Evolutionary conservation across 116 monocot genomes (phyloP).

Genomic region (Zostera marina): DNA sequence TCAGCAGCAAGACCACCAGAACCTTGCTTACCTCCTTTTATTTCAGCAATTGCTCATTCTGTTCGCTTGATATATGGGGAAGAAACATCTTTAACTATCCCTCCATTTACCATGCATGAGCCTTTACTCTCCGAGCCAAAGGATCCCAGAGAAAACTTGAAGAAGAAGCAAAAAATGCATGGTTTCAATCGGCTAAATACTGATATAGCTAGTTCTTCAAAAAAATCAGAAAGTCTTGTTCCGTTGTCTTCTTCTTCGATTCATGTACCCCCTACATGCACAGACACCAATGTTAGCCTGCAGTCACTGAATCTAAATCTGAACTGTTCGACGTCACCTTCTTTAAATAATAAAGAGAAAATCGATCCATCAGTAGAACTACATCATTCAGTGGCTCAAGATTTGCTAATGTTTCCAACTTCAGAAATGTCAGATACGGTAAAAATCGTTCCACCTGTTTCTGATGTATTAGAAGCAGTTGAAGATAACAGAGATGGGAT

Average conservation of each 20-base stretch:
- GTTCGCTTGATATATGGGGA: conserved; percentile 62
- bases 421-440: conserved; percentile 5
- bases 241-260: conserved; percentile 11
- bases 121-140: conserved; percentile 43
- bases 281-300: conserved; percentile 5
- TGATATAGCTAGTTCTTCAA: conserved; percentile 6
- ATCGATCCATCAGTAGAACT: conserved; percentile 13
- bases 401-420: conserved; percentile 3
- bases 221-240: conserved; percentile 1
- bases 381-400: conserved; percentile 9
- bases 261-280: background rate
- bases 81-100: conserved; percentile 31
- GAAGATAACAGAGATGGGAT: conserved; percentile 5
- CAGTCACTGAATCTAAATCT: conserved; percentile 45
- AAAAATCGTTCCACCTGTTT: conserved; percentile 10
- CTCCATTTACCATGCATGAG: conserved; percentile 51
- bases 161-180: conserved; percentile 35
- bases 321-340: conserved; percentile 18
- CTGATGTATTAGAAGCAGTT: conserved; percentile 6
- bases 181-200: conserved; percentile 5
- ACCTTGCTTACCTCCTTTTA: conserved; percentile 41
- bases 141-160: conserved; percentile 54
- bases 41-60: conserved; percentile 64
- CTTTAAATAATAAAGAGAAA: conserved; percentile 9
- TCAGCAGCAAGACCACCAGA: conserved; percentile 24